Conservation (phyloP, 139 green algal species). For the Micractinium conductrix region DNA sequence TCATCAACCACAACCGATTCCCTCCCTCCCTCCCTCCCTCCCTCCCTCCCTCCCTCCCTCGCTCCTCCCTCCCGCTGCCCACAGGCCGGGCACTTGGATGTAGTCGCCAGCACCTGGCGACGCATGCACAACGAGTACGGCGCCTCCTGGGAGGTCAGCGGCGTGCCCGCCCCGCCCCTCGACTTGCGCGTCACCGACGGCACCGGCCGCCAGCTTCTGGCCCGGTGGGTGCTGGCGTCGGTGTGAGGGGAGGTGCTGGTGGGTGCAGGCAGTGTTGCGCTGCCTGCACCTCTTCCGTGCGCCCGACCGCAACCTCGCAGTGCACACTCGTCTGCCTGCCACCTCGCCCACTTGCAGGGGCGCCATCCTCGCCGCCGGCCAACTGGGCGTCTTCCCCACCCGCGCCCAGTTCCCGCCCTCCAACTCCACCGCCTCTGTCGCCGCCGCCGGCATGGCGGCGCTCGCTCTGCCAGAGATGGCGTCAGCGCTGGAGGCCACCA, state of each 20-base stretch:
- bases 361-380: not conserved
- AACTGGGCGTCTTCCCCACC: not conserved
- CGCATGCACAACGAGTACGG: conserved; percentile 9
- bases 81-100: not conserved
- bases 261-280: not conserved
- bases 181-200: not conserved
- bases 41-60: not conserved
- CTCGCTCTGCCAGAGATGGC: not conserved
- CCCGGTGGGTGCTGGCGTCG: not conserved
- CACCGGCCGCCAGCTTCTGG: not conserved
- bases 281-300: not conserved
- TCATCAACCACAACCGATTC: too few relatives aligned
- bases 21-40: too few relatives aligned
- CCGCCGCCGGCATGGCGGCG: not conserved
- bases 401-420: not conserved
- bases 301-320: not conserved
- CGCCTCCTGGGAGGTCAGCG: not conserved
- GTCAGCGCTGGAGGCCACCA: not conserved
- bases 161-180: not conserved
- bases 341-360: not conserved
- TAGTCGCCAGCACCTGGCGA: not conserved
- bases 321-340: not conserved
- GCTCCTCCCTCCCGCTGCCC: not conserved
- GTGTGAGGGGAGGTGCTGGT: not conserved
- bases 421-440: not conserved